Evolutionary conservation across 805 yeast species (phyloP), one percentile per base, ranked within the genome.

Genomic region (Teunomyces kruisii): DNA sequence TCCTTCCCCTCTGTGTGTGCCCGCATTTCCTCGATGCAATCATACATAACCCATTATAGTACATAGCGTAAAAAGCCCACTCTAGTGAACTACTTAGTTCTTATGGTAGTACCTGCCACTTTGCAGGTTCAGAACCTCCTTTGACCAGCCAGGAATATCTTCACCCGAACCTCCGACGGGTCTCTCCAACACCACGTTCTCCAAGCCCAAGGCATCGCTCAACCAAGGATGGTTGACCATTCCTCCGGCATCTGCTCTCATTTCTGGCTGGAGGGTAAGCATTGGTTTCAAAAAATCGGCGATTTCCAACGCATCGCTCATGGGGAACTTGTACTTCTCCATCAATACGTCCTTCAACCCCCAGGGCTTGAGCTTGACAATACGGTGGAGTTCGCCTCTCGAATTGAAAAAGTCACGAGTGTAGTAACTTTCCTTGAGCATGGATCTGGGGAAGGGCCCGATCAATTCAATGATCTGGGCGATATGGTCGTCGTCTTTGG

Each of bases 231-330:
- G 96, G 57, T 88, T 86, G 2, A 88, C 81, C 82, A 90, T 78
- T 3, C 97, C 97, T 14, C 98, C 99, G 1, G 98, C 98, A 68
- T 94, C 99, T 10, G 92, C 92, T 52, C 99, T 75, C 44, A 68
- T 64, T 47, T 79, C 83, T 1, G 99, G 98, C 61, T 85, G 88
- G 15, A 88, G 65, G 15, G 75, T 62, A 38, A 94, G 72, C 96
- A 94, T 88, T 7, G 97, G 97, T 38, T 78, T 62, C 49, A 94
- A 67, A 57, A 94, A 90, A 54, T 83, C 88, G 7, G 91, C 67
- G 36, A 94, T 77, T 45, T 81, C 85, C 33, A 76, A 72, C 3
- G 97, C 89, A 44, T 87, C 94, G 9, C 70, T 69, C 17, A 76
- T 78, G 26, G 79, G 64, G 59, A 86, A 82, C 52, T 84, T 86